Conservation (phyloP, 208 protist species). For the Leishmania turanica region DNA sequence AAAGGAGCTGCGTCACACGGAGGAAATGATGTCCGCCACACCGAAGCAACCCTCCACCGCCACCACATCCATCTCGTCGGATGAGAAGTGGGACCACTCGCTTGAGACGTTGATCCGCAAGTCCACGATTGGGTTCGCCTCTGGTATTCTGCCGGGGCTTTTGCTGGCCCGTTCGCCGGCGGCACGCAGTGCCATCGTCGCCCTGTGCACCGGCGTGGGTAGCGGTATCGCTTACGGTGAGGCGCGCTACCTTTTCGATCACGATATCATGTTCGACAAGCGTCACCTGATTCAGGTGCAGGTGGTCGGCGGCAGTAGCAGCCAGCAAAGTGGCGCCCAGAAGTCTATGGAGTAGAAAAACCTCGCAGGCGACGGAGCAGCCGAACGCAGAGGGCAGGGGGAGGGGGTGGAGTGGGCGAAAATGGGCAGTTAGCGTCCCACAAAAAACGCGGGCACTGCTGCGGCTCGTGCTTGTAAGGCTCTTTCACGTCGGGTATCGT, state of each 20-base stretch:
- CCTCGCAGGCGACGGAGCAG: background rate
- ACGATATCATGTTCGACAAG: slow-evolving; percentile 89
- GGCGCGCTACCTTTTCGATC: slow-evolving; percentile 89
- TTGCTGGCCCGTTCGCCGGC: slow-evolving; percentile 73
- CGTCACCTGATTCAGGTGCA: slow-evolving; percentile 68
- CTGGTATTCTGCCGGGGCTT: slow-evolving; percentile 71
- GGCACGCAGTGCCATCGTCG: slow-evolving; percentile 59
- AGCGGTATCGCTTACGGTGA: slow-evolving; percentile 87
- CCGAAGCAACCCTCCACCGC: slow-evolving; percentile 9
- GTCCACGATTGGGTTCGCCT: slow-evolving; percentile 72
- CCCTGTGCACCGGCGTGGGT: slow-evolving; percentile 76
- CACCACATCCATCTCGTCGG: slow-evolving; percentile 37
- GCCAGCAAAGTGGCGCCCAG: background rate
- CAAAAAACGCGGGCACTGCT: background rate
- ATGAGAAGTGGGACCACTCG: slow-evolving; percentile 92
- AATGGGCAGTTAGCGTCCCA: background rate
- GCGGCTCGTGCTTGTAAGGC: background rate
- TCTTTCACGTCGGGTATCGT: background rate
- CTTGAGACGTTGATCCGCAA: slow-evolving; percentile 89
- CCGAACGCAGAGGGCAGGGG: background rate
- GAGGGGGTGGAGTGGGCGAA: background rate
- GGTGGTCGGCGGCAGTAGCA: slow-evolving; percentile 6
- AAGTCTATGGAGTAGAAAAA: slow-evolving; percentile 16
- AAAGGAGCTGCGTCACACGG: background rate
- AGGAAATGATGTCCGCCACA: background rate